phyloP scores from a whole-genome alignment of 768 basidiomycete genomes.

The Coprinopsis cinerea region DNA sequence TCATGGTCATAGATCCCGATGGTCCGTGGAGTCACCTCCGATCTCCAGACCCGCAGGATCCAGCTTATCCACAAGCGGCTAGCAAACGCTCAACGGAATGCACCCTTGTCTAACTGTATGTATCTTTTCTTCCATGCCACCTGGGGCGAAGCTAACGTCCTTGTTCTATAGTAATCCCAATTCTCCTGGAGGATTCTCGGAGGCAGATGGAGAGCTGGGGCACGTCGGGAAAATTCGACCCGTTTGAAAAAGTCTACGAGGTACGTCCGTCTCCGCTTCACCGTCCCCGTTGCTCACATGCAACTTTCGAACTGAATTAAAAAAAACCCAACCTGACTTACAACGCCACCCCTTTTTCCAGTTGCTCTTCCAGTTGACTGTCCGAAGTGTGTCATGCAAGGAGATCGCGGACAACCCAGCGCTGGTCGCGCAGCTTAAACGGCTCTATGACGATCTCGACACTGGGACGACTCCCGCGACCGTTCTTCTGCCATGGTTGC shows the following conservation, averaged over 20 bases:
- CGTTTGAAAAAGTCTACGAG: slow-evolving; percentile 66
- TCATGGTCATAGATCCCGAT: slow-evolving; percentile 80
- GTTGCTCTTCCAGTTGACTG: slow-evolving; percentile 59
- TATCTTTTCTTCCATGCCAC: slow-evolving; percentile 11
- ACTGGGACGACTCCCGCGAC: slow-evolving; percentile 66
- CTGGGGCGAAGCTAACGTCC: neutral
- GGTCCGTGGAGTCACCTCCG: slow-evolving; percentile 69
- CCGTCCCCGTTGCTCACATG: too few species aligned
- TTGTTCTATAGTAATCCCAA: slow-evolving; percentile 48
- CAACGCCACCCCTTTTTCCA: neutral
- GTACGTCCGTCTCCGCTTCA: slow-evolving; percentile 28
- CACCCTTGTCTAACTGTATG: slow-evolving; percentile 56
- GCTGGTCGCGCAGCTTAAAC: slow-evolving; percentile 55
- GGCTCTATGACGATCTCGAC: slow-evolving; percentile 64
- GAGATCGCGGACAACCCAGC: slow-evolving; percentile 66
- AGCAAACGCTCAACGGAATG: slow-evolving; percentile 54
- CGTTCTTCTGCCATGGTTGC: slow-evolving; percentile 72
- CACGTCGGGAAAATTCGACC: slow-evolving; percentile 57
- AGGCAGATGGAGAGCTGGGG: slow-evolving; percentile 63
- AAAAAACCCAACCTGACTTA: neutral
- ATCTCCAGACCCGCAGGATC: slow-evolving; percentile 56
- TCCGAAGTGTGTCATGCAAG: slow-evolving; percentile 58
- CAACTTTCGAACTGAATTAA: too few species aligned
- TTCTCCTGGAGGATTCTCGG: slow-evolving; percentile 59
- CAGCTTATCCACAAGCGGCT: slow-evolving; percentile 69